Conservation (phyloP, 352 stramenopile genomes). For the Globisporangium megalacanthum region DNA sequence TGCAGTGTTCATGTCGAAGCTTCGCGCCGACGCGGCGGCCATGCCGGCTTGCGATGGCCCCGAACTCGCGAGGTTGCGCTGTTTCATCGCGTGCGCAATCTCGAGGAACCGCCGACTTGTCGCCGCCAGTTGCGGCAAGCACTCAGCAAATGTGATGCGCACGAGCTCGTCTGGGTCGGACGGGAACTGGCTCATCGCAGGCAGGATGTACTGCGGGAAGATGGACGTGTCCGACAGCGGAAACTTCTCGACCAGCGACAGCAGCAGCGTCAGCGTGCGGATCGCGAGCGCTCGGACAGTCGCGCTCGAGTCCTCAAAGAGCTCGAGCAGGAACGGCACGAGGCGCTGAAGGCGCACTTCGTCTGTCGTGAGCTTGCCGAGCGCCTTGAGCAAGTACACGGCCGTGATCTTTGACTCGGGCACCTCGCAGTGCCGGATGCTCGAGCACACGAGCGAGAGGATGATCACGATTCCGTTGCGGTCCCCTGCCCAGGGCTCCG, state of each 20-base stretch:
- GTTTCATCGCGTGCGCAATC: constrained; percentile 87
- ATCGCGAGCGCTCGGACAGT: constrained; percentile 89
- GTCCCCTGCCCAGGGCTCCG: constrained; percentile 33
- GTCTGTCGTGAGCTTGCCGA: constrained; percentile 88
- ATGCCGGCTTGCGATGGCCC: constrained; percentile 25
- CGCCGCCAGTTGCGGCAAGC: constrained; percentile 88
- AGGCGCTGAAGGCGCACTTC: constrained; percentile 94
- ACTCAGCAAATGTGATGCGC: constrained; percentile 93
- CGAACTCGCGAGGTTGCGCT: constrained; percentile 45
- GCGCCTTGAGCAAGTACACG: constrained; percentile 88
- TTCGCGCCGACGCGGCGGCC: constrained; percentile 24
- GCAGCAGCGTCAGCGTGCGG: constrained; percentile 84
- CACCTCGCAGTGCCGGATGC: constrained; percentile 76
- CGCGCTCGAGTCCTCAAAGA: constrained; percentile 90
- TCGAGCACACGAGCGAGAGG: constrained; percentile 80
- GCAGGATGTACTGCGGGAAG: constrained; percentile 97
- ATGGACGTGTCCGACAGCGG: constrained; percentile 94
- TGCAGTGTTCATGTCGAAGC: constrained; percentile 23
- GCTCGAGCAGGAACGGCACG: constrained; percentile 90
- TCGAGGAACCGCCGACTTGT: constrained; percentile 93
- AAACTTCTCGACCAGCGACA: constrained; percentile 89
- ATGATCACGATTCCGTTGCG: constrained; percentile 86
- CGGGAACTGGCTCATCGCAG: constrained; percentile 84
- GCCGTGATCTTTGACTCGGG: constrained; percentile 87
- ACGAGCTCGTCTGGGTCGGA: constrained; percentile 91